Evolutionary conservation across 768 basidiomycete species (phyloP), one percentile per base, ranked within the genome.

Genomic region (Lentinula sp.): DNA sequence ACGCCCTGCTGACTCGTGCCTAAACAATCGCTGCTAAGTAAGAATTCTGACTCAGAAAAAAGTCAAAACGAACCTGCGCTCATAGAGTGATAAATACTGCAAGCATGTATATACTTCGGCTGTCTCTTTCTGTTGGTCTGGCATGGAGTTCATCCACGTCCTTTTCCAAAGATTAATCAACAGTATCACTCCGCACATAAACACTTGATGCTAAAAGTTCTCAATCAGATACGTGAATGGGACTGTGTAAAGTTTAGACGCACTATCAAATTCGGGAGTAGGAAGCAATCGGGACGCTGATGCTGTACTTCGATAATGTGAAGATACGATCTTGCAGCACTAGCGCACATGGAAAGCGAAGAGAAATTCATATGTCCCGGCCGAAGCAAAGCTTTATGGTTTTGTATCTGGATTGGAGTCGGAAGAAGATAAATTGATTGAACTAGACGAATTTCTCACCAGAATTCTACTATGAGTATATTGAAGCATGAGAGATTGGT

Each of bases 331-430:
- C 86, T 74, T 2, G 87, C 83, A 3, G 87, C 77, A 39, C 86
- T 87, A 33, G 82, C 79, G 69, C 85, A 87, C 57, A 87, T 87
- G 0, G 85, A 83, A 6, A 87, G 75, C 0, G 85, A 6, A 85
- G 81, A 78, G 28, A 80, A 69, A 15, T 41, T 33, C 41, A 45
- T 32, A 37, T 9, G 49, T 43, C 36, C 50, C 20, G 56, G 73
- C 72, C 70, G 3, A 78, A 75, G 2, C 77, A 76, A 0, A 81
- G 81, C 57, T 85, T 80, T 73, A 84, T 86, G 6, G 83, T 83
- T 42, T 85, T 76, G 68, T 87, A 86, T 54, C 53, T 53, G 69
- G 65, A 86, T 86, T 66, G 80, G 76, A 42, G 72, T 69, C 51
- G 13, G 15, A 10, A 18, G 59, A 15, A 46, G 15, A 3, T 8